Base-by-base conservation (phyloP, 1,284 basidiomycete species). In the Schizophyllum amplum region DNA sequence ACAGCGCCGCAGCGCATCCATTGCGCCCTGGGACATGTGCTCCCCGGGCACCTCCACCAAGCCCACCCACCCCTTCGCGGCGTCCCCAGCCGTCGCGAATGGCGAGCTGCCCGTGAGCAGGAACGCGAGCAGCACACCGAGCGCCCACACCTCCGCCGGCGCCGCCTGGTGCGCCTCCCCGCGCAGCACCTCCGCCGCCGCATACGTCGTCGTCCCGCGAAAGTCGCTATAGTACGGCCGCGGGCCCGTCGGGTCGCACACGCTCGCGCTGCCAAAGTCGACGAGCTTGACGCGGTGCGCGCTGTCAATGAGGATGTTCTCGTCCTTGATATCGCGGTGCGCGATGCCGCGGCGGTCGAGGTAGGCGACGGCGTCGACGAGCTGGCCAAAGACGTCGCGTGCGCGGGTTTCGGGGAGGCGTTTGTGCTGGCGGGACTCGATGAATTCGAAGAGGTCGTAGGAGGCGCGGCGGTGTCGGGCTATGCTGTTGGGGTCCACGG, bases 321-420 rank as follows among this genome's bases (percentile, higher is more conserved):
- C 94, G 66, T 96, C 94, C 69, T 97, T 97, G 72, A 97, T 89
- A 68, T 97, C 94, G 53, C 94, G 86, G 68, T 97, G 93, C 22
- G 83, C 84, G 60, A 96, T 87, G 5, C 93, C 92, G 54, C 81
- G 80, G 42, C 71, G 72, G 58, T 92, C 82, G 26, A 97, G 78
- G 66, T 94, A 91, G 63, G 82, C 73, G n/a, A 94, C 88, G 23
- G 87, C 91, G 59, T 93, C 89, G 57, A 93, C 90, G 53, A 96
- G 83, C 72, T 97, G 94, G 21, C 80, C 78, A 68, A 96, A 94
- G 60, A 96, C 84, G 71, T 86, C 86, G 54, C 86, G 81, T 5
- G 92, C 89, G 66, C 88, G 83, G 52, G 76, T 75, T 70, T 94
- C 92, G 20, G 81, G 80, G 54, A 96, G 79, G 5, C 87, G 79